A percentile compares a stretch with the other conserved stretches of the same genome.
phyloP scores from a whole-genome alignment of 257 asterid species.

The Solanum chiquidenum region DNA sequence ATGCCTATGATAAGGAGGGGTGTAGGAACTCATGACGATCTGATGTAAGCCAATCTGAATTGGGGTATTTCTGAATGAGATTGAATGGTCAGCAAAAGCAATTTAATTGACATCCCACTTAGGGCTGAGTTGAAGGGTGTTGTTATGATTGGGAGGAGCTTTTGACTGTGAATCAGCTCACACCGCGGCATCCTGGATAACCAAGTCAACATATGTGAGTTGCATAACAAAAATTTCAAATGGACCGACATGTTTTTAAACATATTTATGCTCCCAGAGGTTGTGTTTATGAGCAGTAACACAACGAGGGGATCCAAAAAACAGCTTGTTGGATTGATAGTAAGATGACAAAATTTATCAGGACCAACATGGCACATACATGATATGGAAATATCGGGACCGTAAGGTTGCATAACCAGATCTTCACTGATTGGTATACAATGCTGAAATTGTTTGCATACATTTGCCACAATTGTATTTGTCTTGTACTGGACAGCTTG shows the following conservation, averaged over 20 bases:
- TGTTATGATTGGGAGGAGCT: not conserved
- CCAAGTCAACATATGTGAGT: not conserved
- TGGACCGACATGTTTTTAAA: not conserved
- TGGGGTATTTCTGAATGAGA: not conserved
- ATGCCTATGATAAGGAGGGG: not conserved
- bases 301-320: not conserved
- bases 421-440: not conserved
- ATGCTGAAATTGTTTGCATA: not conserved
- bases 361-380: not conserved
- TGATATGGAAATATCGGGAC: not conserved
- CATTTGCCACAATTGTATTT: not conserved
- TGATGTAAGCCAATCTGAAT: not conserved
- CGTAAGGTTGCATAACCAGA: not conserved
- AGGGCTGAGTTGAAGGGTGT: not conserved
- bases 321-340: not conserved
- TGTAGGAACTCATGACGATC: not conserved
- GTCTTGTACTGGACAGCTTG: not conserved
- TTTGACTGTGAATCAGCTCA: not conserved
- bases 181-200: not conserved
- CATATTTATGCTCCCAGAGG: not conserved
- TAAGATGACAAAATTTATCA: not conserved
- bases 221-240: not conserved
- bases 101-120: not conserved
- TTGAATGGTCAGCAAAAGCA: not conserved
- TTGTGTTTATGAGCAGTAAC: not conserved